phyloP scores from a whole-genome alignment of 164 flowering plant genomes.

The Santalum album region DNA sequence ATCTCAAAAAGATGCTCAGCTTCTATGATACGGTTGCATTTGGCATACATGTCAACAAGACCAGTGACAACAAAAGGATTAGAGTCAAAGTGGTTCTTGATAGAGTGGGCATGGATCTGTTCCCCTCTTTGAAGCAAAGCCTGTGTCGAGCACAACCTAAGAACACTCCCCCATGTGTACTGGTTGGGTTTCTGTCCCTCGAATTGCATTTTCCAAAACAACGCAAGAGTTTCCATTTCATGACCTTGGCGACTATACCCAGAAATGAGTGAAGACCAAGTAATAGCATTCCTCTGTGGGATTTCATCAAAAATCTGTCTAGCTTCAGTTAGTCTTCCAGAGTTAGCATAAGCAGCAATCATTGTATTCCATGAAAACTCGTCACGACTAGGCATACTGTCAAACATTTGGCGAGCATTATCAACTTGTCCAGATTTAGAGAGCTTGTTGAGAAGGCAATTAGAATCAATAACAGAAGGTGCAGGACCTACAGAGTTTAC shows the following conservation, averaged over 20 bases:
- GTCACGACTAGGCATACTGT: conserved; percentile 54
- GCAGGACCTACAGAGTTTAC: neutral
- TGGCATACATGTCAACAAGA: conserved; percentile 79
- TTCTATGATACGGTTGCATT: conserved; percentile 41
- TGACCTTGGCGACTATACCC: conserved; percentile 49
- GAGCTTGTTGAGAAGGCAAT: conserved; percentile 19
- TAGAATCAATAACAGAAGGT: conserved; percentile 6
- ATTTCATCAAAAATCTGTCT: conserved; percentile 31
- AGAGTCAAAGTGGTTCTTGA: conserved; percentile 42
- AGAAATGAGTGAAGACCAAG: conserved; percentile 76
- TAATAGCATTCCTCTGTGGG: conserved; percentile 38
- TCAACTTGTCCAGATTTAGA: conserved; percentile 48
- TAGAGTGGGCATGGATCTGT: conserved; percentile 50
- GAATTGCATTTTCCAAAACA: conserved; percentile 58
- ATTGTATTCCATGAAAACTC: conserved; percentile 77
- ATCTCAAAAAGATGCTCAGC: conserved; percentile 49
- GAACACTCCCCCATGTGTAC: conserved; percentile 57
- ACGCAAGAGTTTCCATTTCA: conserved; percentile 38
- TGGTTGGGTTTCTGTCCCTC: conserved; percentile 59
- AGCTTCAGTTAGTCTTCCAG: conserved; percentile 57
- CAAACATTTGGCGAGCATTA: conserved; percentile 71
- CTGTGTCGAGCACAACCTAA: conserved; percentile 44
- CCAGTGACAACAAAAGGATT: conserved; percentile 57
- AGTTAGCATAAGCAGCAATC: conserved; percentile 54
- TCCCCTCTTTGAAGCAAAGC: conserved; percentile 37